These are phyloP conservation scores for Boletus tomentosulus DNA, from an alignment of 768 basidiomycete species.

Conservation along the genomic window DNA sequence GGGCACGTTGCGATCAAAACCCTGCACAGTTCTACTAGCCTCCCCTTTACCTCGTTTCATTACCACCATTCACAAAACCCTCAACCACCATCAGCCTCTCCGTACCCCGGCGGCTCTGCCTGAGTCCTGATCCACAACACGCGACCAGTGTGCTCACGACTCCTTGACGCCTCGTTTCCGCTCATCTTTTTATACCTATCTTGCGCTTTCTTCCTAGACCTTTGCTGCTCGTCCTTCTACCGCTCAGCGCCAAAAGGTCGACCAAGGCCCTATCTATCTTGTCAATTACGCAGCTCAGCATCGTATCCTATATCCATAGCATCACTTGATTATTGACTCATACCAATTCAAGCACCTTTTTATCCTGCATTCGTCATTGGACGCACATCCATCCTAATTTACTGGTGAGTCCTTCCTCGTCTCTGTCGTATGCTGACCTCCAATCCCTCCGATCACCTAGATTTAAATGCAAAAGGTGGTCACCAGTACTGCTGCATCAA, in stretches of 20 bases:
- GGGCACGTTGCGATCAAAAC: constrained; percentile 83
- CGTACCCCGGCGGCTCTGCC: constrained; percentile 24
- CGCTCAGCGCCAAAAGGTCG: constrained; percentile 35
- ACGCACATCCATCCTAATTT: constrained; percentile 42
- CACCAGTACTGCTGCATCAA: constrained; percentile 47
- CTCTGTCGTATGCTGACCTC: constrained; percentile 11
- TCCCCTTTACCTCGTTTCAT: constrained; percentile 58
- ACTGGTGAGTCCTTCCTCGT: constrained; percentile 36
- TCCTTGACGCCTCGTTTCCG: constrained; percentile 42
- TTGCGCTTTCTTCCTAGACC: constrained; percentile 37
- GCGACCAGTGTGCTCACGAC: constrained; percentile 52
- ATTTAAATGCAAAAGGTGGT: constrained; percentile 73
- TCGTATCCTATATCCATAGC: constrained; percentile 40
- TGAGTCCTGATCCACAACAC: constrained; percentile 35
- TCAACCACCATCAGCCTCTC: constrained; percentile 33
- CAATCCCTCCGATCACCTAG: constrained; percentile 28
- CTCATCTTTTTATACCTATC: constrained; percentile 55
- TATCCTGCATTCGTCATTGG: constrained; percentile 46
- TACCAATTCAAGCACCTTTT: constrained; percentile 41
- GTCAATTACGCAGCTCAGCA: constrained; percentile 37
- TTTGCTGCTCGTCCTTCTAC: constrained; percentile 35
- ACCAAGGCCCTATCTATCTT: constrained; percentile 36
- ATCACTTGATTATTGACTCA: constrained; percentile 48
- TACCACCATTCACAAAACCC: constrained; percentile 34
- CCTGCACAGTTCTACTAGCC: constrained; percentile 47